A percentile compares a stretch with the other conserved stretches of the same genome.
These are phyloP conservation scores for Paraleonurus japonicus DNA, from an alignment of 257 asterid species.

Conservation along the genomic window DNA sequence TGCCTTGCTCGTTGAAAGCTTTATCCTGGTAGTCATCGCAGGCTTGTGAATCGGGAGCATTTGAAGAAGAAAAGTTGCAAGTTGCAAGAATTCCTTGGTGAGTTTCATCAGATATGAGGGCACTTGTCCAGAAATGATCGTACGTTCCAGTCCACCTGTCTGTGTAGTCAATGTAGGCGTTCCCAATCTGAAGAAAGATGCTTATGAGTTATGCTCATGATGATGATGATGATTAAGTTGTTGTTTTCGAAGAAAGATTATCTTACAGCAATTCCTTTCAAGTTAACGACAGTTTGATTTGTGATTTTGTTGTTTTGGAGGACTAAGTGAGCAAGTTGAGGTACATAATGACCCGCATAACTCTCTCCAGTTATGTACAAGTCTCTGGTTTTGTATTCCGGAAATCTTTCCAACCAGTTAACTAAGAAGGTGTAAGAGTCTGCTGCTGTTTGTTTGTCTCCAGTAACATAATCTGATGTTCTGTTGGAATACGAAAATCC, in stretches of 20 bases:
- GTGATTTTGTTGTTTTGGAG: constrained; percentile 44
- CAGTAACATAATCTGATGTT: constrained; percentile 51
- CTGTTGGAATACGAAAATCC: constrained; percentile 74
- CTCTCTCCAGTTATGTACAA: constrained; percentile 65
- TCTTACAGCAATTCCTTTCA: constrained; percentile 71
- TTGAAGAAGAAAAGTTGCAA: constrained; percentile 46
- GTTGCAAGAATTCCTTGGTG: constrained; percentile 36
- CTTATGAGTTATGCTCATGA: not conserved
- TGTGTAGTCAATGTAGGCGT: constrained; percentile 39
- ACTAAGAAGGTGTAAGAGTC: constrained; percentile 56
- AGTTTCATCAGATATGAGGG: constrained; percentile 65
- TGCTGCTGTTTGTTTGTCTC: constrained; percentile 51
- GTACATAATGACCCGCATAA: constrained; percentile 73
- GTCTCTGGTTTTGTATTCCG: constrained; percentile 59
- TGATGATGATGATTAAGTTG: not conserved
- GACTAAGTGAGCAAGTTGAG: constrained; percentile 66
- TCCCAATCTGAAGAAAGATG: constrained; percentile 55
- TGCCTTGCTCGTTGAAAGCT: constrained; percentile 24
- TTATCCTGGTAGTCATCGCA: constrained; percentile 22
- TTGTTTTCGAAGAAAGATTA: not conserved
- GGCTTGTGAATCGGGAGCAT: not conserved
- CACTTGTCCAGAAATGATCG: constrained; percentile 57
- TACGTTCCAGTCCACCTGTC: constrained; percentile 37
- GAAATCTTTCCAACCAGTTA: constrained; percentile 72
- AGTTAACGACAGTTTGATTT: constrained; percentile 47